Evolutionary conservation across 2,329 filamentous ascomycete genomes (phyloP), one percentile per base, ranked within the genome.

Genomic region (Sodiomyces alkalinus): DNA sequence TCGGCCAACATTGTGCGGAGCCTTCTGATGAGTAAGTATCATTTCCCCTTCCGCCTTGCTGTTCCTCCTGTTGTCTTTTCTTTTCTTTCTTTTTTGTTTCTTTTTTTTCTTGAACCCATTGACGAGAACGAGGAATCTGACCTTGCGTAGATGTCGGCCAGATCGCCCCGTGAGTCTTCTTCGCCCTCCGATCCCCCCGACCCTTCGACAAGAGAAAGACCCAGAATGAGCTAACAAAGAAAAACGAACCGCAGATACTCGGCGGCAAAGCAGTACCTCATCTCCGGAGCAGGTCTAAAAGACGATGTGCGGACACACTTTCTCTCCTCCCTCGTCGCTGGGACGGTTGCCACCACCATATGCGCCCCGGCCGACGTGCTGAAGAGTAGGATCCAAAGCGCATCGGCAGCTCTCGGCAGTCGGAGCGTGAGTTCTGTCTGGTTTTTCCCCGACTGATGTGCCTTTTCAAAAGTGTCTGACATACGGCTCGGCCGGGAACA

Each of bases 361-460:
- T 61, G 57, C 28, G 55, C 56, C 0, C 57, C 57, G 0, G 56
- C 55, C 4, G 57, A 60, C 29, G 57, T 60, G 0, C 38, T 60
- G 14, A 60, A 60, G 39, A 59, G 55, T 27, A 43, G 56, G 10
- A 41, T 60, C 18, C 57, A 60, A 32, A 47, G 42, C 26, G 47
- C 48, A 3, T 34, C 38, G 4, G 40, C 37, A 6, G 29, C 32
- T 11, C 39, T 33, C 4, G 25, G 26, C 5, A 26, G 33, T 4
- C 26, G 28, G 10, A 34, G 19, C 11, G 34, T 36, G 7, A 30
- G 33, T 39, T 33, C 2, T 42, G 34, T 14, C 12, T 19, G n/a
- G n/a, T n/a, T n/a, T n/a, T n/a, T n/a, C n/a, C n/a, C n/a, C n/a
- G n/a, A n/a, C 4, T 11, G 9, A 9, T 8, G n/a, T 2, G 15